Evolutionary conservation across 192 early-diverging fungal species (phyloP).

Genomic region (Coemansia sp.): DNA sequence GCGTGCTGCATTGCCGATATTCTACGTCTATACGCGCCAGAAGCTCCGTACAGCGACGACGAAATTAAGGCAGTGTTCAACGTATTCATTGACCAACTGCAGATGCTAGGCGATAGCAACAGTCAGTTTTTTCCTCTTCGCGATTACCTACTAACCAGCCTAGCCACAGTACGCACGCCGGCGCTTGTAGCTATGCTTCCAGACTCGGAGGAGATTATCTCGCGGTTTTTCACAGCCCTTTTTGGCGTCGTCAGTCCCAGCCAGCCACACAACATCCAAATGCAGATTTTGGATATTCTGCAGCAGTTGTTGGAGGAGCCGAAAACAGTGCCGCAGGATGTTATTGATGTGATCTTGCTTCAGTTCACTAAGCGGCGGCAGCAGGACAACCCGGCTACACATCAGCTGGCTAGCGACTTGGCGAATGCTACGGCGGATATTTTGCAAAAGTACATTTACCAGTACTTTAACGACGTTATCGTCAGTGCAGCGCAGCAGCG

Average conservation of each 20-base stretch:
- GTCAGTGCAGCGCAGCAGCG: conserved; percentile 60
- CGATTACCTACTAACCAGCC: conserved; percentile 87
- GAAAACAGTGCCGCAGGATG: conserved; percentile 70
- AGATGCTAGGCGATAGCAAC: conserved; percentile 60
- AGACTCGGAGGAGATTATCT: conserved; percentile 75
- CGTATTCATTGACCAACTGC: conserved; percentile 80
- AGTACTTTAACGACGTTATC: conserved; percentile 90
- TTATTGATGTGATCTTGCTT: conserved; percentile 80
- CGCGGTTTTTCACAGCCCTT: conserved; percentile 69
- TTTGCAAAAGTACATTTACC: conserved; percentile 90
- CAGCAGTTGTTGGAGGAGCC: conserved; percentile 82
- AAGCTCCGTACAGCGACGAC: conserved; percentile 81
- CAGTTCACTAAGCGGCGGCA: conserved; percentile 75
- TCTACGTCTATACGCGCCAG: conserved; percentile 89
- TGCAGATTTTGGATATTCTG: conserved; percentile 79
- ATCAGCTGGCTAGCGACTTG: conserved; percentile 81
- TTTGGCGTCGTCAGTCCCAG: conserved; percentile 73
- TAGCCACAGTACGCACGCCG: conserved; percentile 83
- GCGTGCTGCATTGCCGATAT: conserved; percentile 93
- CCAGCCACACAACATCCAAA: conserved; percentile 75
- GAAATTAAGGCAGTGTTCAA: conserved; percentile 80
- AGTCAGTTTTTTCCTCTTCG: conserved; percentile 72
- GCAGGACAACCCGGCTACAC: conserved; percentile 67
- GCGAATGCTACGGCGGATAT: conserved; percentile 73
- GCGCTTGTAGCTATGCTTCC: conserved; percentile 78